Evolutionary conservation across 352 stramenopile genomes (phyloP).

Genomic region (Pelagophyceae sp.): DNA sequence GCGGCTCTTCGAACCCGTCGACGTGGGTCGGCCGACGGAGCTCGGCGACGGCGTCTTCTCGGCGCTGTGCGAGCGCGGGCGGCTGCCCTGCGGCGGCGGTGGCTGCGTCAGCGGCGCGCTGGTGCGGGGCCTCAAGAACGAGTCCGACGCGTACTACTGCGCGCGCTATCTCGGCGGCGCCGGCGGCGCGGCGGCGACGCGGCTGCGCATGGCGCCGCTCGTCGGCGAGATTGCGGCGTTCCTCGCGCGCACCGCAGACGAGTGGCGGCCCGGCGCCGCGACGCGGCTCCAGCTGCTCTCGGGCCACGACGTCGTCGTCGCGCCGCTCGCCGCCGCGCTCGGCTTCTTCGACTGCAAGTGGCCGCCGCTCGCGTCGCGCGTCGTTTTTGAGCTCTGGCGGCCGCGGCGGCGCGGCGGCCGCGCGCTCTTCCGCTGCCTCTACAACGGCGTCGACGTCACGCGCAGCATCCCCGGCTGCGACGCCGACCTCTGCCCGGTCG

Average conservation of each 20-base stretch:
- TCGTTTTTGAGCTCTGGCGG: conserved; percentile 9
- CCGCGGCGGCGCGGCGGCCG: background rate
- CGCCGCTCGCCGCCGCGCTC: background rate
- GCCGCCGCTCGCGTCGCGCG: conserved; percentile 12
- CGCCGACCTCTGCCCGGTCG: conserved; percentile 8
- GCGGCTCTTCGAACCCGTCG: background rate
- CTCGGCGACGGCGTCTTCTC: background rate
- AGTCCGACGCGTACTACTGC: background rate
- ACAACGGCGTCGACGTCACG: background rate
- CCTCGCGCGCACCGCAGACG: background rate
- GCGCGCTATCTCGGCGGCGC: background rate
- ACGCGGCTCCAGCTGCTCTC: background rate
- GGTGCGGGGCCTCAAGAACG: background rate
- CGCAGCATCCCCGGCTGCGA: conserved; percentile 21
- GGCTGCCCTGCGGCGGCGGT: background rate
- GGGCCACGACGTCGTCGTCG: conserved; percentile 5
- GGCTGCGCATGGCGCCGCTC: background rate
- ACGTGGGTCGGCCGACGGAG: background rate
- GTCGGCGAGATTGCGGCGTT: background rate
- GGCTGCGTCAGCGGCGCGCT: background rate
- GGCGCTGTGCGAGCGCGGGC: background rate
- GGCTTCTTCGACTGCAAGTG: background rate
- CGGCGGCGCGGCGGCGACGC: background rate
- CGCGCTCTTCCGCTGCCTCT: background rate
- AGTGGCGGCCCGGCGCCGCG: background rate